Conservation (phyloP, 352 stramenopile genomes). For the Thalassiosira hispida region DNA sequence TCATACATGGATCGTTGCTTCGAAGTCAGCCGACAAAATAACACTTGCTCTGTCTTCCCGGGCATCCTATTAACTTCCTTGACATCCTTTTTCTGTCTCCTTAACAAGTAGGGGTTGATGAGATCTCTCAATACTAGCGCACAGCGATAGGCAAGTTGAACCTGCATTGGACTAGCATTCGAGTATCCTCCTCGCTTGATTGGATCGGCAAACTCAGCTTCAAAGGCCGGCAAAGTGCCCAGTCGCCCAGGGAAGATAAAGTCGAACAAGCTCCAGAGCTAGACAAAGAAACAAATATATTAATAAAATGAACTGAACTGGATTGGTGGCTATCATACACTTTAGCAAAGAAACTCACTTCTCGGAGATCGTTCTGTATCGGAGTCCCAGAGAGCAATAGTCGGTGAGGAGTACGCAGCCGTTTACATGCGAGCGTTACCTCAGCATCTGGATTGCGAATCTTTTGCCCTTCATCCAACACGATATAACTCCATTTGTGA, state of each 20-base stretch:
- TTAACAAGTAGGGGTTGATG: conserved; percentile 96
- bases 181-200: conserved; percentile 91
- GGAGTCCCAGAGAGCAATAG: conserved; percentile 91
- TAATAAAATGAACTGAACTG: too few species aligned
- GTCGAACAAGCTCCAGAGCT: conserved; percentile 98
- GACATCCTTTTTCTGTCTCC: conserved; percentile 94
- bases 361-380: conserved; percentile 92
- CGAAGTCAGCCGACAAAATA: conserved; percentile 94
- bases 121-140: conserved; percentile 95
- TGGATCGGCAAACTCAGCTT: conserved; percentile 95
- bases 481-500: conserved; percentile 95
- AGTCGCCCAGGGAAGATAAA: conserved; percentile 98
- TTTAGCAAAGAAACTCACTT: conserved; percentile 63
- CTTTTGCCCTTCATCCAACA: conserved; percentile 98
- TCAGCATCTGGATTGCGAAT: conserved; percentile 98
- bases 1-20: conserved; percentile 92
- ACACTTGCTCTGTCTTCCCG: conserved; percentile 97
- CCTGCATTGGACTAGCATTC: conserved; percentile 89
- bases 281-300: too few species aligned
- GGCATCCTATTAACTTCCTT: conserved; percentile 91
- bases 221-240: conserved; percentile 96
- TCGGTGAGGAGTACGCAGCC: conserved; percentile 86
- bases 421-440: conserved; percentile 94
- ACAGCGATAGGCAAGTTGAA: conserved; percentile 96
- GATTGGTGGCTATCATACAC: too few species aligned